phyloP scores from a whole-genome alignment of 2,329 filamentous ascomycete species.

The Fusarium papillatum region DNA sequence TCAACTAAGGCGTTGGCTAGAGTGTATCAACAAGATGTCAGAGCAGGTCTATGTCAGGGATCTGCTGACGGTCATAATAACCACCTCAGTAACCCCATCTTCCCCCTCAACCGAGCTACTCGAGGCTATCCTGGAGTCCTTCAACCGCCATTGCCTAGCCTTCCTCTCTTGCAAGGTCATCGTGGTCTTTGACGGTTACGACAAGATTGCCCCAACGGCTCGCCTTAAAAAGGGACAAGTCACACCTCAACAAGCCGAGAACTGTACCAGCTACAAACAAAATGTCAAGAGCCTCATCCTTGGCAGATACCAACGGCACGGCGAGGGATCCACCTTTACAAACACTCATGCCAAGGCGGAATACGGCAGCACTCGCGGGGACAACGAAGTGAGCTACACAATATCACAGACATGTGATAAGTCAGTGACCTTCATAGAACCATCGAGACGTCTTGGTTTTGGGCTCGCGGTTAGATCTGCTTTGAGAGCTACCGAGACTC shows the following conservation, averaged over 20 bases:
- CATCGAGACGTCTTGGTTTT: constrained; percentile 62
- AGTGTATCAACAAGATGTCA: constrained; percentile 19
- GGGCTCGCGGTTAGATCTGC: constrained; percentile 67
- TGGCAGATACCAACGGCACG: constrained; percentile 14
- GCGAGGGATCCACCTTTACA: not conserved
- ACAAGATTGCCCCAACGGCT: constrained; percentile 57
- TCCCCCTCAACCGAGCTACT: constrained; percentile 66
- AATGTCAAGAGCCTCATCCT: constrained; percentile 59
- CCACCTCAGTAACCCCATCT: constrained; percentile 68
- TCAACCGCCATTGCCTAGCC: constrained; percentile 55
- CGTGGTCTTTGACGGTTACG: constrained; percentile 66
- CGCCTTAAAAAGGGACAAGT: constrained; percentile 68
- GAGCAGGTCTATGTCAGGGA: constrained; percentile 5
- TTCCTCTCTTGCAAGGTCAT: constrained; percentile 60
- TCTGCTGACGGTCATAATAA: constrained; percentile 57
- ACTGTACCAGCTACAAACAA: constrained; percentile 59
- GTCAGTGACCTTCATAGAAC: constrained; percentile 64
- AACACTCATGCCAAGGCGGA: constrained; percentile 54
- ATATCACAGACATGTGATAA: constrained; percentile 51
- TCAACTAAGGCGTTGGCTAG: not conserved
- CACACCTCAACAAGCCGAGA: constrained; percentile 57
- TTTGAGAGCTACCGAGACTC: constrained; percentile 59
- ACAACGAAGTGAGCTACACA: constrained; percentile 53
- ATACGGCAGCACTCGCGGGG: constrained; percentile 56
- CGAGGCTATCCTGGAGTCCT: constrained; percentile 60